Base-by-base conservation (phyloP, 1,139 yeast genomes). In the Komagataea norvegica region DNA sequence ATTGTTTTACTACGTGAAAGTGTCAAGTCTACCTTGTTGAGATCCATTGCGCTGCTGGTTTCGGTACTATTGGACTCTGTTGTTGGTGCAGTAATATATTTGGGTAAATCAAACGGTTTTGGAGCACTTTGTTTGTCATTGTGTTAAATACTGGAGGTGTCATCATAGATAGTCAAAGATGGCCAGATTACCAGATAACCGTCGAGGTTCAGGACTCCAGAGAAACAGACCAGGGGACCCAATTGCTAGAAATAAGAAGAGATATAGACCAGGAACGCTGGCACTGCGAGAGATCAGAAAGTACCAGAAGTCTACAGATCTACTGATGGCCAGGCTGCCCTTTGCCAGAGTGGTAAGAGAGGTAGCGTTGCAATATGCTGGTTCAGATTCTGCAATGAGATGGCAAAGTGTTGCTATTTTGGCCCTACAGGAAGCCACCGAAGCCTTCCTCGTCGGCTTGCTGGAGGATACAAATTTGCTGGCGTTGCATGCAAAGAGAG, bases 401-500 rank as follows among this genome's bases (percentile, higher is more conserved):
- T 89, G 96, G 96, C 96, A 89, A 56, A 77, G 88, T 16, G 77
- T 83, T 53, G 97, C 96, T 1, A 72, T 89, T 13, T 56, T 84
- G 55, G 96, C 96, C 2, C 64, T 89, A 25, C 97, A 89, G 55
- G 97, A 89, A 55, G 96, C 96, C 0, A 77, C 91, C 29, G 96
- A 88, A 57, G 95, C 96, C 3, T 89, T 80, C 53, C 62, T 89
- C 47, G 86, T 88, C 9, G 89, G 88, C 43, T 62, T 89, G 37
- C 71, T 89, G 47, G 96, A 89, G 57, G 96, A 89, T 57, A 88
- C 96, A 8, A 88, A 88, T 52, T 61, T 89, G 35, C 76, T 95
- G 63, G 96, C 96, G 5, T 69, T 87, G 25, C 97, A 89, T 59
- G 96, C 96, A 3, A 88, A 86, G 56, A 68, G 97, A 48, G 95